Percentiles rank a stretch among this genome's conserved stretches.
Conservation (phyloP, 1,139 yeast genomes). For the Sugiyamaella xylanicola region DNA sequence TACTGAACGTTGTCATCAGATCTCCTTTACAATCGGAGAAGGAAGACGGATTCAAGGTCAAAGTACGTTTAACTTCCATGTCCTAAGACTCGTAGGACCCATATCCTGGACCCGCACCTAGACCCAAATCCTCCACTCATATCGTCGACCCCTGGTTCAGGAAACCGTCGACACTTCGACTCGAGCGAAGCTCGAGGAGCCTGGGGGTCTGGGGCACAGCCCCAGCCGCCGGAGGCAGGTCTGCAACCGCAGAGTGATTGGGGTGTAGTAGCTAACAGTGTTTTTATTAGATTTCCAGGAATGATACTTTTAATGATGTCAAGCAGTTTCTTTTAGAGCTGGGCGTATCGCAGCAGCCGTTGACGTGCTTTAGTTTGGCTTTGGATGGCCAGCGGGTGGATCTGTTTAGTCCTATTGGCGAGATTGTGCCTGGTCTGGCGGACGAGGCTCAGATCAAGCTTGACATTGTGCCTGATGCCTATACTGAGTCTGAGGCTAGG, state of each 20-base stretch:
- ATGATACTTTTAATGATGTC: slow-evolving; percentile 60
- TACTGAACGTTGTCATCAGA: slow-evolving; percentile 11
- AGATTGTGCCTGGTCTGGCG: slow-evolving; percentile 26
- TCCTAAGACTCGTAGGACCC: background rate
- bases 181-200: no score
- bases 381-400: slow-evolving; percentile 45
- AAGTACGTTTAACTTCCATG: background rate
- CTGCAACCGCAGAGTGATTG: no score
- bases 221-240: background rate
- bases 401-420: slow-evolving; percentile 36
- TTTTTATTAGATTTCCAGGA: slow-evolving; percentile 25
- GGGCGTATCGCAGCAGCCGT: slow-evolving; percentile 56
- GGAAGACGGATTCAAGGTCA: slow-evolving; percentile 16
- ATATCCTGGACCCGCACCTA: no score
- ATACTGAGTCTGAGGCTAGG: slow-evolving; percentile 51
- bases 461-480: slow-evolving; percentile 47
- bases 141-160: no score
- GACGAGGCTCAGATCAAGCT: slow-evolving; percentile 39
- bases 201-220: background rate
- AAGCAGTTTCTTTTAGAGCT: slow-evolving; percentile 58
- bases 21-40: slow-evolving; percentile 13
- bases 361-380: slow-evolving; percentile 60
- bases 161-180: no score
- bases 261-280: no score
- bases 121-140: no score